phyloP scores from a whole-genome alignment of 345 rosid species.

The Pseudoturritis turrita region DNA sequence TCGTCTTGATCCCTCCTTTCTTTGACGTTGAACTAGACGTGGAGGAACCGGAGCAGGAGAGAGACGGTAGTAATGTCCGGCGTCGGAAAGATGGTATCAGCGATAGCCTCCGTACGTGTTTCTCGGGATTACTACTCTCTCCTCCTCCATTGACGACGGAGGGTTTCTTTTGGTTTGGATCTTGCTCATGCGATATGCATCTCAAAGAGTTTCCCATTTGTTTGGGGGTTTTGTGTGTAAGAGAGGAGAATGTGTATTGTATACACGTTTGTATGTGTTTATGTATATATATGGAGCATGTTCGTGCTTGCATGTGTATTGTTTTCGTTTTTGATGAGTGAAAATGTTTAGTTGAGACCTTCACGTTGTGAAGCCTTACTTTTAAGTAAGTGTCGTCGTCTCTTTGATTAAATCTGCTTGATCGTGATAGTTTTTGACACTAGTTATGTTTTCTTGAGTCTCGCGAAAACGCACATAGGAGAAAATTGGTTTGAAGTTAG shows the following conservation, averaged over 20 bases:
- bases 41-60: constrained; percentile 32
- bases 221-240: not conserved
- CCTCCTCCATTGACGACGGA: constrained; percentile 18
- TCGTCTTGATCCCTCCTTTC: constrained; percentile 26
- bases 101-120: constrained; percentile 22
- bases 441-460: not conserved
- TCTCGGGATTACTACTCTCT: constrained; percentile 10
- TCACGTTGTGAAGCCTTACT: constrained; percentile 28
- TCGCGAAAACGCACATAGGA: not conserved
- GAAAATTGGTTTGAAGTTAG: not conserved
- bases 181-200: constrained; percentile 38
- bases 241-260: constrained; percentile 1
- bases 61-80: constrained; percentile 29
- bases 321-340: not conserved
- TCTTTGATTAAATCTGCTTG: constrained; percentile 4
- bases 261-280: constrained; percentile 11
- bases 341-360: constrained; percentile 33
- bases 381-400: constrained; percentile 2
- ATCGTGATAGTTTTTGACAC: constrained; percentile 15
- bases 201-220: constrained; percentile 31
- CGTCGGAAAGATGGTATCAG: constrained; percentile 32
- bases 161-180: constrained; percentile 29
- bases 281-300: constrained; percentile 12
- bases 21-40: constrained; percentile 26
- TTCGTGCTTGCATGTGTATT: constrained; percentile 32